Evolutionary conservation across 148 eudicot genomes (phyloP).

Genomic region (Fallopia convolvulus): DNA sequence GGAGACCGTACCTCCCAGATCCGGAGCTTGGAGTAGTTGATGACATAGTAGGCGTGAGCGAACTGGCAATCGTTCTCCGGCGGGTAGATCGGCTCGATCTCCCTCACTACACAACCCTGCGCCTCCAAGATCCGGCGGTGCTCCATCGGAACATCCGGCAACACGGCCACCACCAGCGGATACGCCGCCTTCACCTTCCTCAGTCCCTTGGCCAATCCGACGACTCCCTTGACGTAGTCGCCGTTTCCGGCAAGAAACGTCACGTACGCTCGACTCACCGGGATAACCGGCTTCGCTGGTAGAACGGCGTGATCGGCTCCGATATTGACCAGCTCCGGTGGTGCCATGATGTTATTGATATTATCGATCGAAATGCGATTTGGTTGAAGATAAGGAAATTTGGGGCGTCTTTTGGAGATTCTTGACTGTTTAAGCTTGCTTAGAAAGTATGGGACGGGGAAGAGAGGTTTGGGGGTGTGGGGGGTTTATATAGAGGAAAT

Average conservation of each 20-base stretch:
- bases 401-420: neutral
- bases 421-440: neutral
- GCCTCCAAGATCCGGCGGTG: constrained; percentile 32
- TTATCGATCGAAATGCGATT: neutral
- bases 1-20: constrained; percentile 44
- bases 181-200: constrained; percentile 35
- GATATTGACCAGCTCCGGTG: constrained; percentile 21
- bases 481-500: constrained; percentile 5
- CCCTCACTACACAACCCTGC: constrained; percentile 43
- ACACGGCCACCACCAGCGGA: constrained; percentile 45
- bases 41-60: constrained; percentile 35
- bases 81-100: constrained; percentile 46
- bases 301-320: constrained; percentile 10
- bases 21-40: constrained; percentile 46
- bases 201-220: constrained; percentile 46
- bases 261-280: constrained; percentile 40
- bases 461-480: neutral
- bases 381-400: neutral
- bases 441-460: neutral
- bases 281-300: neutral
- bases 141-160: constrained; percentile 55
- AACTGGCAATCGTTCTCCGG: constrained; percentile 33
- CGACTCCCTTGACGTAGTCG: constrained; percentile 54
- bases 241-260: constrained; percentile 55
- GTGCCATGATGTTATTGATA: constrained; percentile 18